Percentiles rank a stretch among this genome's conserved stretches.
These are phyloP conservation scores for Fomitopsis palustris DNA, from an alignment of 1,284 basidiomycete species.

Conservation along the genomic window DNA sequence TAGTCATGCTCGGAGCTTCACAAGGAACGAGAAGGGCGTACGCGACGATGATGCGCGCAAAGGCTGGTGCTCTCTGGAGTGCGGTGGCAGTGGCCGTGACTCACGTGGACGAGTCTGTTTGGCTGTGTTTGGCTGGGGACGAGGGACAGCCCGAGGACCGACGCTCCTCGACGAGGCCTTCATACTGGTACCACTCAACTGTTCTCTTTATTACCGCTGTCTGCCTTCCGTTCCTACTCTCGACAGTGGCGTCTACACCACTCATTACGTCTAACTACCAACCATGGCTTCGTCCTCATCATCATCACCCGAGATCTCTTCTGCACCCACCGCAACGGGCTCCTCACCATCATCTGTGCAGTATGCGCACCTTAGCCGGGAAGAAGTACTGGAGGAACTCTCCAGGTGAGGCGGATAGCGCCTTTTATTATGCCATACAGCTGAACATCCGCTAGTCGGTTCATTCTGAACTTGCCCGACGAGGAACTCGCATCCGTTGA, in stretches of 20 bases:
- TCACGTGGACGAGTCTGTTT: conserved; percentile 5
- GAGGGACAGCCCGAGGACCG: conserved; percentile 1
- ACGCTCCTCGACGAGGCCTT: neutral
- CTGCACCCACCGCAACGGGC: conserved; percentile 42
- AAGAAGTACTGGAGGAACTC: conserved; percentile 86
- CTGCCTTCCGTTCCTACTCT: conserved; percentile 16
- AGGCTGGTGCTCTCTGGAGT: no score
- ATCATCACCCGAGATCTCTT: conserved; percentile 70
- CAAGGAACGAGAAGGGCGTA: no score
- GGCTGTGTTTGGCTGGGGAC: conserved; percentile 14
- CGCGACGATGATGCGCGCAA: no score
- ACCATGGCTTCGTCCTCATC: conserved; percentile 56
- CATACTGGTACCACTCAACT: conserved; percentile 9
- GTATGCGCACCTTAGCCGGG: conserved; percentile 37
- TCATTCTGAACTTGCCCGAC: conserved; percentile 95
- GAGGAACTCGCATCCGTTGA: conserved; percentile 90
- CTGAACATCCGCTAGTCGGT: conserved; percentile 60
- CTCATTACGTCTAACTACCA: conserved; percentile 23
- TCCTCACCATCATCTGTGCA: conserved; percentile 19
- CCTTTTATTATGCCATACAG: no score
- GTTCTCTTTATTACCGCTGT: conserved; percentile 1
- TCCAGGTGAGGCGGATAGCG: conserved; percentile 81
- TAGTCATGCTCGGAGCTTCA: no score
- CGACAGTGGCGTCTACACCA: conserved; percentile 39
- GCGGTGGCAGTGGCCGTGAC: neutral